Evolutionary conservation across 2,329 filamentous ascomycete species (phyloP).

Genomic region (Neospermospora avenae): DNA sequence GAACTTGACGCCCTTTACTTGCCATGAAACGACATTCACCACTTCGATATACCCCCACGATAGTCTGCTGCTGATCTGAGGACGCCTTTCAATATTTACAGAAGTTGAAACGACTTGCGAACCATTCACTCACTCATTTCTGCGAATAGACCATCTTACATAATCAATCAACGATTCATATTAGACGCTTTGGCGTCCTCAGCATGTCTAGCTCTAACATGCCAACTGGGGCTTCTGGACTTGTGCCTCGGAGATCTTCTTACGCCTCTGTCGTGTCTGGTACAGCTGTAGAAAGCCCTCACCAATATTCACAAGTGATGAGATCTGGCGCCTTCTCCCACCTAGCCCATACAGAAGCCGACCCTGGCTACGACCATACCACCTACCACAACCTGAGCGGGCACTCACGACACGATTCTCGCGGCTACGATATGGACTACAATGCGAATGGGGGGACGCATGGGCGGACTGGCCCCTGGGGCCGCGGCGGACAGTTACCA

Average conservation of each 20-base stretch:
- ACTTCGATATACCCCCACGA: slow-evolving; percentile 20
- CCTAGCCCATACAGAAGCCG: slow-evolving; percentile 28
- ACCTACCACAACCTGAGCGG: slow-evolving; percentile 23
- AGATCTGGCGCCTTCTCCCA: slow-evolving; percentile 34
- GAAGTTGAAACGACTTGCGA: not conserved
- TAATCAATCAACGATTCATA: not conserved
- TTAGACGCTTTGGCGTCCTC: not conserved
- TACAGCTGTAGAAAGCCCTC: slow-evolving; percentile 35
- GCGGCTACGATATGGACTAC: slow-evolving; percentile 30
- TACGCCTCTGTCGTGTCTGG: slow-evolving; percentile 61
- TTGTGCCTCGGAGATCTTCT: slow-evolving; percentile 51
- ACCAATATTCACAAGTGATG: slow-evolving; percentile 13
- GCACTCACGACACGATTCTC: slow-evolving; percentile 27
- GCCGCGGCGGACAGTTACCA: slow-evolving; percentile 31
- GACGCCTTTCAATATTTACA: not conserved
- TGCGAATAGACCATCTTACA: not conserved
- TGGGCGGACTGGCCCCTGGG: slow-evolving; percentile 29
- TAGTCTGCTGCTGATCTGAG: slow-evolving; percentile 15
- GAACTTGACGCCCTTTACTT: slow-evolving; percentile 13
- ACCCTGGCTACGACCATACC: slow-evolving; percentile 29
- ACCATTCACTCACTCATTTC: not conserved
- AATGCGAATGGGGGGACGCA: slow-evolving; percentile 25
- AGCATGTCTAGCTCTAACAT: slow-evolving; percentile 32
- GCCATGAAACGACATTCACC: slow-evolving; percentile 25
- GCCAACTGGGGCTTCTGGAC: slow-evolving; percentile 36